Percentiles rank a stretch among this genome's conserved stretches.
These are phyloP conservation scores for Chlorella sp. DNA, from an alignment of 139 green algal genomes.

Conservation along the genomic window DNA sequence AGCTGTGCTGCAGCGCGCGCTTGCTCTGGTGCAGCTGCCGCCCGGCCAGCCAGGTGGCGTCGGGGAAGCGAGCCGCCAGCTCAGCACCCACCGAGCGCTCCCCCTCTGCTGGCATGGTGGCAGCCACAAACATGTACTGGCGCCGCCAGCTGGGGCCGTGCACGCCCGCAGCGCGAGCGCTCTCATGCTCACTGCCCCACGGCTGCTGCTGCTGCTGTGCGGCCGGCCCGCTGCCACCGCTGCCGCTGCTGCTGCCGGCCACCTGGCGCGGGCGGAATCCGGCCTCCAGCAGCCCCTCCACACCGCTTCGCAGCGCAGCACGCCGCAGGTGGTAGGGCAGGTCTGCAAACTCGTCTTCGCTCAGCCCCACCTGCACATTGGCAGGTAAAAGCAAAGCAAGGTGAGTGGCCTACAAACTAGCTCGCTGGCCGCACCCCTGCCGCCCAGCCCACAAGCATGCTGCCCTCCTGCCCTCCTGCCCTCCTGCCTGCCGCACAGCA, in stretches of 20 bases:
- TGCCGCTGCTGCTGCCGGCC: not conserved
- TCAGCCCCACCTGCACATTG: not conserved
- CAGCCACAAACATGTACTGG: constrained; percentile 95
- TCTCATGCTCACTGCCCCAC: too few relatives aligned
- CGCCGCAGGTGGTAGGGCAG: constrained; percentile 64
- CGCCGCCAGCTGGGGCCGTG: constrained; percentile 46
- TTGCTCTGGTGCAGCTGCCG: constrained; percentile 73
- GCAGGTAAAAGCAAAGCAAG: too few relatives aligned
- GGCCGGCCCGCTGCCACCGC: not conserved
- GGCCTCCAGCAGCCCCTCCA: constrained; percentile 53
- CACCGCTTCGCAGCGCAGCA: constrained; percentile 48
- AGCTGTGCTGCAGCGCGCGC: constrained; percentile 55
- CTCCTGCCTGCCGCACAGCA: too few relatives aligned
- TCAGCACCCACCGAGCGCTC: constrained; percentile 65
- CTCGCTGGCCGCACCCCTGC: too few relatives aligned
- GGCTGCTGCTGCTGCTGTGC: not conserved
- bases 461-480: too few relatives aligned
- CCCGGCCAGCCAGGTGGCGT: constrained; percentile 75
- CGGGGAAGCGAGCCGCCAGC: constrained; percentile 65
- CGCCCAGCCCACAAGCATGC: too few relatives aligned
- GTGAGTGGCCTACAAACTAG: too few relatives aligned
- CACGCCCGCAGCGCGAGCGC: not conserved
- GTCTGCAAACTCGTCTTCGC: constrained; percentile 41
- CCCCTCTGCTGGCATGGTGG: constrained; percentile 85
- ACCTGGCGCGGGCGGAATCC: constrained; percentile 36